Conservation (phyloP, 192 early-diverging fungal genomes). For the Spizellomyces sp. region DNA sequence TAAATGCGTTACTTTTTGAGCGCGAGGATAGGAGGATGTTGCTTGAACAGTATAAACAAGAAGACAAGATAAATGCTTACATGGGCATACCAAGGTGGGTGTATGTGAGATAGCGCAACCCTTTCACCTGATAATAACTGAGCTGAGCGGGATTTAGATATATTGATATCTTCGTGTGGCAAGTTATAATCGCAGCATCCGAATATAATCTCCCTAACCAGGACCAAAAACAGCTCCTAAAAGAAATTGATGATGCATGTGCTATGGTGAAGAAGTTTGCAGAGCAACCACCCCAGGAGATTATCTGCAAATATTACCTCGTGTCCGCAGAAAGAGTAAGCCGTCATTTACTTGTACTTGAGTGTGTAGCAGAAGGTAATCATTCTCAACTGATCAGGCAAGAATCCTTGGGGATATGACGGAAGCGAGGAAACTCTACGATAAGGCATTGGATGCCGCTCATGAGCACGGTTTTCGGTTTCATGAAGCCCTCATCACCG, state of each 20-base stretch:
- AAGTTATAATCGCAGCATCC: slow-evolving; percentile 23
- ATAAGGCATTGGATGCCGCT: slow-evolving; percentile 43
- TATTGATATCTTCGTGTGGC: slow-evolving; percentile 20
- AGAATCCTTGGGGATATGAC: background rate
- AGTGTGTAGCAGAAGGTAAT: no score
- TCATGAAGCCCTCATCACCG: slow-evolving; percentile 44
- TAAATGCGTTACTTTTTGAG: slow-evolving; percentile 20
- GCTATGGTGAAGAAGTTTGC: background rate
- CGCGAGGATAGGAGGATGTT: slow-evolving; percentile 15
- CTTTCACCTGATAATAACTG: background rate
- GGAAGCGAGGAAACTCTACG: slow-evolving; percentile 38
- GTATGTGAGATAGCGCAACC: background rate
- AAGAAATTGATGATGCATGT: slow-evolving; percentile 19
- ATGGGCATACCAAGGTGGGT: slow-evolving; percentile 12
- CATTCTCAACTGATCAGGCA: no score
- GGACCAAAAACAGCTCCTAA: background rate
- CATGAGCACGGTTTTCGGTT: slow-evolving; percentile 39
- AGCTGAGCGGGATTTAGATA: background rate
- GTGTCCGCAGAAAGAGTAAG: slow-evolving; percentile 21
- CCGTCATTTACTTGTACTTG: no score
- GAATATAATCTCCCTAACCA: slow-evolving; percentile 8
- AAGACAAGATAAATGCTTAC: slow-evolving; percentile 10
- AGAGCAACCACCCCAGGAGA: slow-evolving; percentile 14
- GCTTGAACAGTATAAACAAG: slow-evolving; percentile 17
- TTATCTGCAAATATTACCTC: slow-evolving; percentile 10